Conservation (phyloP, 108 stramenopile species). For the Fistulifera solaris region DNA sequence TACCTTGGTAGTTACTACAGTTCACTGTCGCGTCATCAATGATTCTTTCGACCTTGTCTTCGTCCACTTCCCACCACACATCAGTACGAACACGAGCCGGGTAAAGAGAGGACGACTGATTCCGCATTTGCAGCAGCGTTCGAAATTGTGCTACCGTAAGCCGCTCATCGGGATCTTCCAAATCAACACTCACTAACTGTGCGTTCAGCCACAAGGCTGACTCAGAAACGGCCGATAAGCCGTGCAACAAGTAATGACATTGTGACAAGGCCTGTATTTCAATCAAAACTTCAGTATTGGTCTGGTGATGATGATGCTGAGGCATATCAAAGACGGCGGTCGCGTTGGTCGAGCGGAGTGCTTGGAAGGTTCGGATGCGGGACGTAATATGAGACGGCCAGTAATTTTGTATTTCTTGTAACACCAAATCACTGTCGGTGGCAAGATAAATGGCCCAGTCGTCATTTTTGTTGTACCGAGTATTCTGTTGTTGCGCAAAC, state of each 20-base stretch:
- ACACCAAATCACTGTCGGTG: conserved; percentile 38
- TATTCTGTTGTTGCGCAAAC: conserved; percentile 15
- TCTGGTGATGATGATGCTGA: conserved; percentile 28
- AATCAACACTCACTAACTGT: conserved; percentile 31
- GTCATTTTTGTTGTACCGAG: too few species aligned
- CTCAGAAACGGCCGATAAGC: conserved; percentile 44
- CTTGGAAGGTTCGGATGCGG: conserved; percentile 23
- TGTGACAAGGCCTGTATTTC: conserved; percentile 40
- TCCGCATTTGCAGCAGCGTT: conserved; percentile 20
- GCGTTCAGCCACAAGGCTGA: conserved; percentile 40
- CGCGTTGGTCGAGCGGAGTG: conserved; percentile 24
- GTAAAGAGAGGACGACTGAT: conserved; percentile 16
- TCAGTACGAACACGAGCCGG: conserved; percentile 3
- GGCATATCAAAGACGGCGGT: conserved; percentile 41
- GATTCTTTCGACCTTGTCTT: background rate
- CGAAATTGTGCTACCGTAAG: conserved; percentile 12
- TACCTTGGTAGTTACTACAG: conserved; percentile 24
- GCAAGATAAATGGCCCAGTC: conserved; percentile 33
- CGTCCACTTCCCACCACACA: conserved; percentile 33
- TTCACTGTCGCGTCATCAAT: background rate
- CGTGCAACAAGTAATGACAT: conserved; percentile 45
- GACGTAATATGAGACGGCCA: conserved; percentile 31
- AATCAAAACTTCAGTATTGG: conserved; percentile 36
- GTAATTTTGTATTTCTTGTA: conserved; percentile 22
- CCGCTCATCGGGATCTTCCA: conserved; percentile 34